Evolutionary conservation across 1,139 yeast species (phyloP), one percentile per base, ranked within the genome.

Genomic region (Debaryomyces udenii): DNA sequence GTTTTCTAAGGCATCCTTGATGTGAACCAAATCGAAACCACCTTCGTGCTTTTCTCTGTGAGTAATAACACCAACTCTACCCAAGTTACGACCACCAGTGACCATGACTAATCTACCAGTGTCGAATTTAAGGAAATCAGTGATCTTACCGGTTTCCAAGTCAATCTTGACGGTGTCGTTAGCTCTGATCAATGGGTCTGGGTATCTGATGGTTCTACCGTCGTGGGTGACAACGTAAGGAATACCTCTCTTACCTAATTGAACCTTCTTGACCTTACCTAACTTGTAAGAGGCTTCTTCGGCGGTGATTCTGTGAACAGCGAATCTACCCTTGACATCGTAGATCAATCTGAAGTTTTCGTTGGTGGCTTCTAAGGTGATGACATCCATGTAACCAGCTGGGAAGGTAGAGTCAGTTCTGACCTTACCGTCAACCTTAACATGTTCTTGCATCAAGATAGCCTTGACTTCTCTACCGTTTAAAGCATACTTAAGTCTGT

Each of bases 31-130:
- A 76, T 91, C 98, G 82, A 93, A 91, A 74, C 98, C 98, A 74
- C 99, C 99, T 74, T 91, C 96, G 83, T 91, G 99, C 80, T 87
- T 89, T 81, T 91, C 99, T 79, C 95, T 86, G 94, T 91, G 96
- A 62, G 86, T 81, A 72, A 91, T 90, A 61, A 88, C 90, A 86
- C 99, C 99, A 70, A 90, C 91, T 79, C 99, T 87, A 73, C 99
- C 99, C 95, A 91, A 84, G 86, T 89, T 90, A 79, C 96, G 93
- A 80, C 98, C 98, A 80, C 98, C 98, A 59, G 97, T 91, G 73
- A 87, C 94, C 94, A 90, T 91, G 59, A 86, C 96, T 70, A 89
- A 80, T 76, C 82, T 88, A 75, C 98, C 98, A 64, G 93, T 81
- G 73, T 89, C 97, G 70, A 91, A 91, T 78, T 89, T 88, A 78